Evolutionary conservation across 345 rosid genomes (phyloP).

Genomic region (Eutrema heterophyllum): DNA sequence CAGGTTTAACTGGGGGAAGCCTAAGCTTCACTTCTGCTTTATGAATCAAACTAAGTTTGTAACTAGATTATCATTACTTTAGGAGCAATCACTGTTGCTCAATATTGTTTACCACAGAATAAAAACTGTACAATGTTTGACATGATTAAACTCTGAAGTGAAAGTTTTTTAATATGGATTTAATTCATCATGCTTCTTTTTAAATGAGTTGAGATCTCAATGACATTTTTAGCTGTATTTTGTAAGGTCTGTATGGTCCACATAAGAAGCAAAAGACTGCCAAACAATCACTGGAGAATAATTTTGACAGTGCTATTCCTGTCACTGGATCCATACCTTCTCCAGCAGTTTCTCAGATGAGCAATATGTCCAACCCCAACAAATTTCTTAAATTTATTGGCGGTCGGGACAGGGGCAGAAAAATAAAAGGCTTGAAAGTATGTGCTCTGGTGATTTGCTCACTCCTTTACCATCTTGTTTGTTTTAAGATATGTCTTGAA

Average conservation of each 20-base stretch:
- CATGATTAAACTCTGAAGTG: background rate
- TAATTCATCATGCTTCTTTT: background rate
- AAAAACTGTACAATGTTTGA: background rate
- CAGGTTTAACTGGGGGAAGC: background rate
- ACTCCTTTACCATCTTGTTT: constrained; percentile 5
- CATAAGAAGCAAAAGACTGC: constrained; percentile 75
- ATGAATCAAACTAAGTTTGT: background rate
- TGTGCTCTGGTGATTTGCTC: constrained; percentile 4
- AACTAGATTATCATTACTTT: background rate
- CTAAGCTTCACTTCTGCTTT: constrained; percentile 12
- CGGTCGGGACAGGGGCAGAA: constrained; percentile 67
- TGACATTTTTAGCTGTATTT: constrained; percentile 22
- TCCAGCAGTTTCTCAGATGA: constrained; percentile 83
- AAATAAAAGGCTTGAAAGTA: constrained; percentile 75
- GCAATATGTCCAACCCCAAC: constrained; percentile 82
- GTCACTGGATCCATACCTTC: constrained; percentile 61
- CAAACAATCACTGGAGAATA: constrained; percentile 53
- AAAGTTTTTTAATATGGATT: background rate
- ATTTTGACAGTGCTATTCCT: constrained; percentile 48
- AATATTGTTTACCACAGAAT: background rate
- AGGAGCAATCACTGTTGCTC: constrained; percentile 1
- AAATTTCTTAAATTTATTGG: constrained; percentile 58
- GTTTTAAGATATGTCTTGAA: constrained; percentile 14
- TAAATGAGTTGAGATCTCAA: background rate
- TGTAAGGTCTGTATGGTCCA: constrained; percentile 62